Base-by-base conservation (phyloP, 176 grass and related monocot species). In the Dendrocalamus sinicus region DNA sequence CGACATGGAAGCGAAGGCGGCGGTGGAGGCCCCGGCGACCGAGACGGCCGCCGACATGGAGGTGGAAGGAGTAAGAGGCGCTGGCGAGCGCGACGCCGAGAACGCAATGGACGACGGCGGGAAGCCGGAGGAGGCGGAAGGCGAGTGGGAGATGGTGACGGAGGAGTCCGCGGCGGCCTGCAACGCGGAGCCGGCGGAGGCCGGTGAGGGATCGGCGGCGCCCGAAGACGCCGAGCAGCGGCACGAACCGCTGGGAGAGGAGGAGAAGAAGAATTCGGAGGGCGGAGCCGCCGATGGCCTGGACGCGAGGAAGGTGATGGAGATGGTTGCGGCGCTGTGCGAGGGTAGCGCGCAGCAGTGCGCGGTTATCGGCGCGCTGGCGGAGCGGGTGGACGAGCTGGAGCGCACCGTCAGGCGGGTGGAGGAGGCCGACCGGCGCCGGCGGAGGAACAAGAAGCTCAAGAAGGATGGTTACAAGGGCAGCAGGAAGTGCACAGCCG, bases 321-420 rank as follows among this genome's bases (percentile, higher is more conserved):
- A 89, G 85, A 92, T 82, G 75, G 75, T 97, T 30, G 72, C 84
- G 48, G 88, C 75, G 22, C 16, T 98, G 50, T 93, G 95, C 72
- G 76, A 92, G 73, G 79, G 77, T 47, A 95, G 65, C 40, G 63
- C 81, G 68, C 68, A 89, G 84, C 91, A 96, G 55, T 89, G 87
- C 74, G 50, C 40, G 83, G 73, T 93, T 10, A 91, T 93, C 46
- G 83, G 76, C 4, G 85, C 89, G 22, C 76, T 95, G 71, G 91
- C 61, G 12, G 78, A 85, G 20, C 78, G 87, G 9, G 92, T 95
- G 28, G 78, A 91, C 44, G 16, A n/a, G 22, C 82, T 97, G n/a
- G 95, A 95, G 75, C 85, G n/a, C 44, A 24, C 86, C 37, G 70
- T 97, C 51, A 79, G 84, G 53, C 85, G 78, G 11, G 91, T 89